phyloP scores from a whole-genome alignment of 257 asterid genomes.

The Nicotiana paniculata region DNA sequence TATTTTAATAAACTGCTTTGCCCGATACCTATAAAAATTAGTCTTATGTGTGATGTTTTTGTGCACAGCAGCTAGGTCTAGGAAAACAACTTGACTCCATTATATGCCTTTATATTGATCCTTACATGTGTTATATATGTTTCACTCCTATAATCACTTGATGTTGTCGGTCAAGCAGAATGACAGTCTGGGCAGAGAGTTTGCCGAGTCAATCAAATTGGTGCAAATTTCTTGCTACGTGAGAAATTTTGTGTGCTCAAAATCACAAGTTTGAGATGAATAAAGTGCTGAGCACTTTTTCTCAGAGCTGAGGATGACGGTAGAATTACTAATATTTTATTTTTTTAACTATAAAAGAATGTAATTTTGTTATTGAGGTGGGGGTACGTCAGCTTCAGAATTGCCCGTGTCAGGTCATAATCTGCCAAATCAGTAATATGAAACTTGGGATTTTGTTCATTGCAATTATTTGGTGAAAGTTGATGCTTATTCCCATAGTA shows the following conservation, averaged over 20 bases:
- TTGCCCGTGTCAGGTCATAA: background rate
- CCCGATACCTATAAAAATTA: background rate
- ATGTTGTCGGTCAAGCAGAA: background rate
- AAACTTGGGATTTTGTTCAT: too few relatives aligned
- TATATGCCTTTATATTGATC: background rate
- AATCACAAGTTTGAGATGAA: background rate
- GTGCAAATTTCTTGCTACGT: background rate
- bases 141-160: background rate
- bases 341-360: too few relatives aligned
- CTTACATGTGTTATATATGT: background rate
- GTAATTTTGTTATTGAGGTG: too few relatives aligned
- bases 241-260: background rate
- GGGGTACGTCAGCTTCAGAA: background rate
- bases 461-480: background rate
- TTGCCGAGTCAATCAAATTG: background rate
- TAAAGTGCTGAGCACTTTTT: background rate
- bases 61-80: background rate
- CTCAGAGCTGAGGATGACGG: background rate
- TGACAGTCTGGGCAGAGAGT: background rate
- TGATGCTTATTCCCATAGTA: background rate
- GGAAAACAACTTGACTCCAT: background rate
- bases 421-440: too few relatives aligned
- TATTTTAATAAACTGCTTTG: background rate
- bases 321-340: too few relatives aligned
- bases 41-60: background rate